phyloP scores from a whole-genome alignment of 2,329 filamentous ascomycete species.

The Lasiodiplodia sp. region DNA sequence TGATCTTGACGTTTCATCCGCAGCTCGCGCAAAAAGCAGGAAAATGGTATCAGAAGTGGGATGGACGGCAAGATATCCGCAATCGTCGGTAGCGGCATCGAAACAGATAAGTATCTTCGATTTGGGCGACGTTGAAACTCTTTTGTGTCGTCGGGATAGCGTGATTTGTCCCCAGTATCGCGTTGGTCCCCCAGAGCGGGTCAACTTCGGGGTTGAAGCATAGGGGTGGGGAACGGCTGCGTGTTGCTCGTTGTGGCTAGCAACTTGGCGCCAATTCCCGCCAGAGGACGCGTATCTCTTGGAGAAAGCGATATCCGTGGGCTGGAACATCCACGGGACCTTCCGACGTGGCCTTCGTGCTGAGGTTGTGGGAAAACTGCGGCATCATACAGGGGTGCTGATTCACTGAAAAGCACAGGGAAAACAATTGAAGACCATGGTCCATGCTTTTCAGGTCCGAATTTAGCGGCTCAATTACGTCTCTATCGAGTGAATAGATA shows the following conservation, averaged over 20 bases:
- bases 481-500: no score
- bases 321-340: no score
- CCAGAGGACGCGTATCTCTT: no score
- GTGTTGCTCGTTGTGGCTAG: background rate
- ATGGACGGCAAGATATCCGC: background rate
- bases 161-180: conserved; percentile 15
- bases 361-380: no score
- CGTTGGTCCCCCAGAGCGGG: background rate
- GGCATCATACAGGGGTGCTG: no score
- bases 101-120: background rate
- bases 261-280: background rate
- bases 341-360: no score
- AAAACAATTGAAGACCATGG: no score
- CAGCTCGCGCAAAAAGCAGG: conserved; percentile 4
- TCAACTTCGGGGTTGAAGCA: background rate
- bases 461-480: no score
- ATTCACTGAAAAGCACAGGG: no score
- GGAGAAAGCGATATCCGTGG: no score
- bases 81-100: background rate
- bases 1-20: no score
- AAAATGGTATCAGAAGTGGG: conserved; percentile 22
- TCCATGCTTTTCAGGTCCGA: no score
- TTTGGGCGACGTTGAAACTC: background rate
- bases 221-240: background rate
- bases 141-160: background rate